Percentiles rank a stretch among this genome's conserved stretches.
Evolutionary conservation across 2,329 filamentous ascomycete species (phyloP).

Genomic region (Colletotrichum sp.): DNA sequence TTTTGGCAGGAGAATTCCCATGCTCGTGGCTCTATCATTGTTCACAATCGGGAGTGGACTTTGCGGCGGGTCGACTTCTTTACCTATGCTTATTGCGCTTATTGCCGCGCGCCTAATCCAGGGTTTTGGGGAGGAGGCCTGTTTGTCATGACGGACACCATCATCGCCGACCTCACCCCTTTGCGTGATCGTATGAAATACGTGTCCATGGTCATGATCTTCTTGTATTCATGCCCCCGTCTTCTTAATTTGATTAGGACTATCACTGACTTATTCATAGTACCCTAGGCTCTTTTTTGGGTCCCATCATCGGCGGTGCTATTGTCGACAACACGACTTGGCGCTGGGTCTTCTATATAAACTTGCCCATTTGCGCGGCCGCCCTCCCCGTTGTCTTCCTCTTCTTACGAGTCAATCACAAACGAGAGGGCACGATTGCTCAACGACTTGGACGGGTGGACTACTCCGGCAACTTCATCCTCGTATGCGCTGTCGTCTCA

Average conservation of each 20-base stretch:
- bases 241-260: conserved; percentile 36
- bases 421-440: background rate
- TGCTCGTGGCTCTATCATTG: conserved; percentile 40
- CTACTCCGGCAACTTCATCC: conserved; percentile 19
- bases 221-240: background rate
- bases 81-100: conserved; percentile 47
- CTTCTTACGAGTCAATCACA: background rate
- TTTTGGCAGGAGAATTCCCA: conserved; percentile 47
- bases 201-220: background rate
- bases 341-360: conserved; percentile 44
- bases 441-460: conserved; percentile 19
- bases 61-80: conserved; percentile 41
- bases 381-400: background rate
- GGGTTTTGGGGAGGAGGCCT: conserved; percentile 46
- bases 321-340: conserved; percentile 33
- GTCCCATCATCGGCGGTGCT: conserved; percentile 32
- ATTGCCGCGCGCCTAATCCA: conserved; percentile 46
- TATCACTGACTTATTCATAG: conserved; percentile 31
- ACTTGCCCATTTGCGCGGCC: conserved; percentile 27
- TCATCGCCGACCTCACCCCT: conserved; percentile 53
- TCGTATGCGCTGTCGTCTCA: conserved; percentile 11
- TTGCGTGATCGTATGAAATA: conserved; percentile 42
- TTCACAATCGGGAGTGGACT: conserved; percentile 53
- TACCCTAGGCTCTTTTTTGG: conserved; percentile 36
- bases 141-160: conserved; percentile 45